Conservation (phyloP, 75 land plant species). For the Pinus albicaulis region DNA sequence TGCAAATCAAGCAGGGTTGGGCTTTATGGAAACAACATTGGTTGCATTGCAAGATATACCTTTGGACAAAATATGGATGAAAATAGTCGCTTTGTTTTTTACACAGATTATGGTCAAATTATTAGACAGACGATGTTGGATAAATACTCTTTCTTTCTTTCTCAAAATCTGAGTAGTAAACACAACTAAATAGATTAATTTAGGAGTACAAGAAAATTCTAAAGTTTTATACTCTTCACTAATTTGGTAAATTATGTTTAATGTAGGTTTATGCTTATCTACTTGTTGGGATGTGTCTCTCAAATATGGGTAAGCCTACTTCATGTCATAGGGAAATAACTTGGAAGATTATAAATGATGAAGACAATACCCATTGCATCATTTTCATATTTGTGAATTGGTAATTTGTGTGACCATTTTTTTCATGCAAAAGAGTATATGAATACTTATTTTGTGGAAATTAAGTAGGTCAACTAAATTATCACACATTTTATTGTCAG, state of each 20-base stretch:
- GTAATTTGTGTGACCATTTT: conserved; percentile 57
- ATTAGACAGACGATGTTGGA: conserved; percentile 46
- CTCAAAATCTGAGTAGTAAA: too few species aligned
- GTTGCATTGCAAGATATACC: conserved; percentile 52
- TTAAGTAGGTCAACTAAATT: too few species aligned
- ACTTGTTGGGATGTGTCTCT: conserved; percentile 77
- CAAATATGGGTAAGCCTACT: conserved; percentile 75
- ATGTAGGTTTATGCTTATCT: conserved; percentile 76
- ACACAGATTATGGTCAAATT: conserved; percentile 49
- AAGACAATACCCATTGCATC: conserved; percentile 60
- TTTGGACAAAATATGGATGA: conserved; percentile 71
- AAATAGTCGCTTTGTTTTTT: conserved; percentile 33
- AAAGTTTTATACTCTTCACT: background rate
- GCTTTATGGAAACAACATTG: conserved; percentile 57
- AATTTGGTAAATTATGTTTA: background rate
- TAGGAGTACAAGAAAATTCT: background rate
- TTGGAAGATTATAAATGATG: conserved; percentile 87
- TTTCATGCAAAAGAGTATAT: conserved; percentile 42
- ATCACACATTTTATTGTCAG: too few species aligned
- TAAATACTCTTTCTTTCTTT: background rate
- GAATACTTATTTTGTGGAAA: conserved; percentile 1
- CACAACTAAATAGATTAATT: background rate
- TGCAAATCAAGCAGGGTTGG: conserved; percentile 77
- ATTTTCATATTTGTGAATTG: conserved; percentile 79
- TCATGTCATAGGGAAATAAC: conserved; percentile 78